Evolutionary conservation across 2,329 filamentous ascomycete genomes (phyloP), one percentile per base, ranked within the genome.

Genomic region (Hypoxylon sp.): DNA sequence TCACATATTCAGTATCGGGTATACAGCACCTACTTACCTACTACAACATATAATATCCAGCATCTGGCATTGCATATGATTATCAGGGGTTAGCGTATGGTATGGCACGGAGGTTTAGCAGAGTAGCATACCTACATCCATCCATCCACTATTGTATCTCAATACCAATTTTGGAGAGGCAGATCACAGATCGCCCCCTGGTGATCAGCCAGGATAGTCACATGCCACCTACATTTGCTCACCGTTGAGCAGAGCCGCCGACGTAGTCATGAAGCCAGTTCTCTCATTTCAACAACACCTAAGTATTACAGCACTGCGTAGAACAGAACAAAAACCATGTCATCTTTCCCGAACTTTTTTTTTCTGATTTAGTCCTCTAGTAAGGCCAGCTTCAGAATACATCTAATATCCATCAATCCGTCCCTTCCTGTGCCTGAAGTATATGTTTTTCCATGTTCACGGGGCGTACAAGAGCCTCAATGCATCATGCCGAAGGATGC

Each of bases 321-420:
- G 17, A 44, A 44, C 39, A 21, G 17, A 21, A 44, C 39, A 21
- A 65, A 66, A 52, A 62, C 32, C 17, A 62, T 50, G 31, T 53
- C 27, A 55, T 53, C 5, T 32, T 48, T 55, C 53, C n/a, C 31
- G 39, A 51, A 54, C 32, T 47, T 29, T 56, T 55, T 56, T 55
- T 51, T 37, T 59, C 52, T 39, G 37, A 53, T 63, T 57, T 50
- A 56, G 47, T 64, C 65, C 62, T 66, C 68, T 71, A 55, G 62
- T 29, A 71, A 68, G 62, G 68, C 57, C 59, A 62, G 39, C 59
- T 52, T 59, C 53, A 62, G 50, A 62, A 66, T 57, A 52, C 62
- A 57, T 47, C 48, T 63, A 55, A 62, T 70, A 71, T 66, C 68
- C 42, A 37, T 13, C 32, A 37, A 37, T 19, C 48, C 27, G n/a